These are phyloP conservation scores for Mycena capillaripes DNA, from an alignment of 768 basidiomycete genomes.

Conservation along the genomic window DNA sequence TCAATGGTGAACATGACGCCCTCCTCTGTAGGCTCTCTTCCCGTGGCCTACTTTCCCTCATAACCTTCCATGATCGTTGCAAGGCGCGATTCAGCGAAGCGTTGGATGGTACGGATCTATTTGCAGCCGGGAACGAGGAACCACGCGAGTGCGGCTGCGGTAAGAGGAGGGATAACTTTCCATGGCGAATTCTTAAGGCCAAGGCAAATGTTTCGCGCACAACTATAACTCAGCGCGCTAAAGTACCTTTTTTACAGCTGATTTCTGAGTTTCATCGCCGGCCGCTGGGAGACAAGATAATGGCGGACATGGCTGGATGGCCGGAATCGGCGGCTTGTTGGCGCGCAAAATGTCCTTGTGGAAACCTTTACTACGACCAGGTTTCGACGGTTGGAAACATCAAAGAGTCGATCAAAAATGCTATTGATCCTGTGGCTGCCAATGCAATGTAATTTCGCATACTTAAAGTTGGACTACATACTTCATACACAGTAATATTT, in stretches of 20 bases:
- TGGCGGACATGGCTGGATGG: constrained; percentile 60
- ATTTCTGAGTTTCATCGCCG: constrained; percentile 53
- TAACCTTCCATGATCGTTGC: constrained; percentile 57
- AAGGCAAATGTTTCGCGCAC: constrained; percentile 46
- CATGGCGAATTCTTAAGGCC: constrained; percentile 57
- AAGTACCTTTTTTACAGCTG: constrained; percentile 8
- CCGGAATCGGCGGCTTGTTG: constrained; percentile 56
- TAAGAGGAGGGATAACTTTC: constrained; percentile 49
- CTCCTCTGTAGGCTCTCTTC: constrained; percentile 53
- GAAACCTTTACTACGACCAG: constrained; percentile 52
- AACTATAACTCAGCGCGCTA: background rate
- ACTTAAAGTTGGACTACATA: too few species aligned
- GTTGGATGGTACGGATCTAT: constrained; percentile 52
- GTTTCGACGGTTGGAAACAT: constrained; percentile 50
- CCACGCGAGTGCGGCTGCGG: constrained; percentile 51
- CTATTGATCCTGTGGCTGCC: background rate
- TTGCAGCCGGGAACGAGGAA: constrained; percentile 54
- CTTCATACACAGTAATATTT: background rate
- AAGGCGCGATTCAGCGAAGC: constrained; percentile 52
- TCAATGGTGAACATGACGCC: constrained; percentile 47
- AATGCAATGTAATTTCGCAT: too few species aligned
- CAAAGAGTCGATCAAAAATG: constrained; percentile 42
- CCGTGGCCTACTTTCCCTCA: constrained; percentile 51
- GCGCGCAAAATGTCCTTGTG: constrained; percentile 54
- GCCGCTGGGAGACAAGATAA: constrained; percentile 55